Percentiles rank a stretch among this genome's conserved stretches.
Conservation (phyloP, 2,329 filamentous ascomycete species). For the Nemania sp. region DNA sequence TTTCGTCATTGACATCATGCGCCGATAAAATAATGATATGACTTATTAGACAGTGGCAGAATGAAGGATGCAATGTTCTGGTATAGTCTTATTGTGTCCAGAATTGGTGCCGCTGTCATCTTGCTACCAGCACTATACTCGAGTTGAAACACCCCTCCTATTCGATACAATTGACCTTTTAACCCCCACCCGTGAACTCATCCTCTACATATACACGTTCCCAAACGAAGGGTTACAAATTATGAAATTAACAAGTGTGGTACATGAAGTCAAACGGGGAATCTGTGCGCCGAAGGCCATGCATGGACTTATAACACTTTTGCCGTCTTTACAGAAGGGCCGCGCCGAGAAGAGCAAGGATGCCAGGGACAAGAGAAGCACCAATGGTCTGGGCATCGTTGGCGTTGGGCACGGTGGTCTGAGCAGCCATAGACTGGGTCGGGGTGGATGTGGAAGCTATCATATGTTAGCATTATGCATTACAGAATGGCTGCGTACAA, state of each 20-base stretch:
- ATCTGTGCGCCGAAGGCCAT: not conserved
- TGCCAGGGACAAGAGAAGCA: conserved; percentile 35
- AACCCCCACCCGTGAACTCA: conserved; percentile 4
- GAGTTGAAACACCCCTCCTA: no score
- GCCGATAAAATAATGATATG: no score
- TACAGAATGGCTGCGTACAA: not conserved
- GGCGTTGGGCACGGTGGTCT: conserved; percentile 32
- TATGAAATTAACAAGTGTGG: conserved; percentile 12
- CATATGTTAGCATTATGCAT: conserved; percentile 12
- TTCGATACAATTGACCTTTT: no score
- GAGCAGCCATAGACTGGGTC: conserved; percentile 20
- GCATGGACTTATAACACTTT: not conserved
- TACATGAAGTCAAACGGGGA: not conserved
- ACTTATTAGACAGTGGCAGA: no score
- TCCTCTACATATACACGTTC: conserved; percentile 13
- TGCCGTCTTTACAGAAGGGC: conserved; percentile 30
- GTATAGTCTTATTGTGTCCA: no score
- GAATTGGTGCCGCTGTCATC: no score
- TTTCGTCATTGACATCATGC: no score
- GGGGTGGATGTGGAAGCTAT: conserved; percentile 24
- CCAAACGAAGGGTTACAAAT: conserved; percentile 12
- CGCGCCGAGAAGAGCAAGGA: conserved; percentile 33
- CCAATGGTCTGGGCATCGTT: conserved; percentile 34
- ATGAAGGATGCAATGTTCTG: no score
- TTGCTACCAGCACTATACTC: no score